phyloP scores from a whole-genome alignment of 163 green algal species.

The Volvox carteri region DNA sequence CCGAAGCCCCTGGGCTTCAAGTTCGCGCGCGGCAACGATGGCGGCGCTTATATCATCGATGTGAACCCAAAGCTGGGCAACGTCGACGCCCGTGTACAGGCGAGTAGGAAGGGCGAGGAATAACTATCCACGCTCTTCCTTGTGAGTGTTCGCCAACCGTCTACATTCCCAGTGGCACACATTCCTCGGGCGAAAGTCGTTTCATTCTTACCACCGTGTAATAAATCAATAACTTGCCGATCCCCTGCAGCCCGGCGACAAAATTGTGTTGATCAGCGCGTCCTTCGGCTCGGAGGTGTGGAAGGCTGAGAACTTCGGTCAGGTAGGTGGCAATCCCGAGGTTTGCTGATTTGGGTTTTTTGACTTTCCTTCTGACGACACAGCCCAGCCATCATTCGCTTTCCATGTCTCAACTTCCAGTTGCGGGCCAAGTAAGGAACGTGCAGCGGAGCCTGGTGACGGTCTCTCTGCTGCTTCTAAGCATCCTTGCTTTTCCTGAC shows the following conservation, averaged over 20 bases:
- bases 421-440: too few relatives aligned
- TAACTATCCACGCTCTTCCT: too few relatives aligned
- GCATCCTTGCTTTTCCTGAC: background rate
- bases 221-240: too few relatives aligned
- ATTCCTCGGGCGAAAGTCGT: too few relatives aligned
- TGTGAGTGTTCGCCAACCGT: too few relatives aligned
- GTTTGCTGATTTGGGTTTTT: background rate
- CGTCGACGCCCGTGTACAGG: conserved; percentile 83
- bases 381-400: too few relatives aligned
- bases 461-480: too few relatives aligned
- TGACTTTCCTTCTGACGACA: too few relatives aligned
- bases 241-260: conserved; percentile 88
- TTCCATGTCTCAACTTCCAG: too few relatives aligned
- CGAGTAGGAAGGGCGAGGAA: background rate
- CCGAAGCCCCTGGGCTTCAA: conserved; percentile 93
- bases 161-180: too few relatives aligned
- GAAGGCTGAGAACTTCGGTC: conserved; percentile 94
- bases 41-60: conserved; percentile 86
- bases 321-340: conserved; percentile 59
- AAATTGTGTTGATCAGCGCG: conserved; percentile 90
- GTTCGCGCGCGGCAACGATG: conserved; percentile 92
- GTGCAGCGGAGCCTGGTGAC: too few relatives aligned
- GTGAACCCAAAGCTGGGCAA: conserved; percentile 83
- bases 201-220: too few relatives aligned
- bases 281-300: conserved; percentile 95